Evolutionary conservation across 768 basidiomycete genomes (phyloP).

Genomic region (Mrakia gelida): DNA sequence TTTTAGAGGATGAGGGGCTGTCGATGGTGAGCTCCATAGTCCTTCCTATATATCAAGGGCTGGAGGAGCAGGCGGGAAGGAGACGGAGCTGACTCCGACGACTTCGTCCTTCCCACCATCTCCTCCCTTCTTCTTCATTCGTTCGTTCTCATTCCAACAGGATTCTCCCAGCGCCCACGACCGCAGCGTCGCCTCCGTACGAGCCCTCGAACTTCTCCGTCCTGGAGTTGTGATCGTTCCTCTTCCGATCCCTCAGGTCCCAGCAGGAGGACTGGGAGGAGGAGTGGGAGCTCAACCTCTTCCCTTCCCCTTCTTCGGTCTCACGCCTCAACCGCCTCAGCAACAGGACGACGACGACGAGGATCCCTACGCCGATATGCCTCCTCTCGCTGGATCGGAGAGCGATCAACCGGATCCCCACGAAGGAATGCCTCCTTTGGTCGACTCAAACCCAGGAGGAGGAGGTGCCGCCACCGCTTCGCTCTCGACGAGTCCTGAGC

Average conservation of each 20-base stretch:
- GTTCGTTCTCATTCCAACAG: neutral
- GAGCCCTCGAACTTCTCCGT: neutral
- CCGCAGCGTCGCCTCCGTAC: neutral
- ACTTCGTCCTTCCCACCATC: neutral
- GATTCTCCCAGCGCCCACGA: neutral
- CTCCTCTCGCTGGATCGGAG: neutral
- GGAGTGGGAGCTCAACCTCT: neutral
- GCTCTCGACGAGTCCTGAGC: no score
- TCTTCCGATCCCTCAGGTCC: neutral
- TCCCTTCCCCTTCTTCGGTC: no score
- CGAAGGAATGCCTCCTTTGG: neutral
- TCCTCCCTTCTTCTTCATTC: neutral
- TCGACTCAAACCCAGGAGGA: neutral
- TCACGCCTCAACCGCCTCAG: neutral
- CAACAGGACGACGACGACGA: neutral
- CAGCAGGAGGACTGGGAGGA: neutral
- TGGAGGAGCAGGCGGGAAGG: neutral
- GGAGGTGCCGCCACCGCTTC: neutral
- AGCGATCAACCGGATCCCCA: neutral
- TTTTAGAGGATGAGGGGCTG: neutral
- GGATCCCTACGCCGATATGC: neutral
- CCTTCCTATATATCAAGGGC: no score
- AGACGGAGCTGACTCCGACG: slow-evolving; percentile 3
- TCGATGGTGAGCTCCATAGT: neutral
- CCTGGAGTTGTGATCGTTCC: slow-evolving; percentile 4